Conservation (phyloP, 129 eudicot genomes). For the Calendula officinalis region DNA sequence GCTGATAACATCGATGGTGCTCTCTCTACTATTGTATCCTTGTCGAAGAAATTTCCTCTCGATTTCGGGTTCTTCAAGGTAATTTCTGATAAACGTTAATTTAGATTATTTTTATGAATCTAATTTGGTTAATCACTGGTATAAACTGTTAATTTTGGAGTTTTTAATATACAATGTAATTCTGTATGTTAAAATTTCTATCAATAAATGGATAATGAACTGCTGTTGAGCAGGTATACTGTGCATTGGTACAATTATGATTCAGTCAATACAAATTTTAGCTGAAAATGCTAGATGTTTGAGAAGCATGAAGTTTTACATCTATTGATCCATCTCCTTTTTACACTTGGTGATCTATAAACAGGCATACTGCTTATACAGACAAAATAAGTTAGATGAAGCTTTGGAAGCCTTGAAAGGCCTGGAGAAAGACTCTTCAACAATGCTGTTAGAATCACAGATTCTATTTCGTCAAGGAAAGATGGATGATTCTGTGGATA, state of each 20-base stretch:
- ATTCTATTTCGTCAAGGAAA: constrained; percentile 75
- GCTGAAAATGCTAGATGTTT: not conserved
- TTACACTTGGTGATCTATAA: not conserved
- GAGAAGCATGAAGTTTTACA: not conserved
- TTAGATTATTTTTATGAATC: not conserved
- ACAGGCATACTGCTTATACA: constrained; percentile 89
- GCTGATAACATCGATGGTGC: constrained; percentile 70
- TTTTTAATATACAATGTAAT: constrained; percentile 13
- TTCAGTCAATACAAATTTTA: not conserved
- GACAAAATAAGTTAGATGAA: constrained; percentile 81
- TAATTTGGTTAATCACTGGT: constrained; percentile 7
- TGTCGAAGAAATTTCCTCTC: constrained; percentile 39
- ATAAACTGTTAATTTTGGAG: constrained; percentile 7
- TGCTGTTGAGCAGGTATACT: constrained; percentile 15
- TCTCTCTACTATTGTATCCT: constrained; percentile 38
- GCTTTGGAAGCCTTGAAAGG: constrained; percentile 66
- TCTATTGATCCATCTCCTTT: constrained; percentile 4
- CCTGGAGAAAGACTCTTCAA: constrained; percentile 49
- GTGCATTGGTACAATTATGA: constrained; percentile 5
- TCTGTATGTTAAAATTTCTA: constrained; percentile 1
- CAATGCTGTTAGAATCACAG: constrained; percentile 80
- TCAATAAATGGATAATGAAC: constrained; percentile 9
- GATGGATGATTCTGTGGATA: constrained; percentile 72
- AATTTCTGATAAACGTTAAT: not conserved
- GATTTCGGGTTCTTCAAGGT: constrained; percentile 78